Base-by-base conservation (phyloP, 225 moss, liverwort and hornwort species). In the Sphagnum tenellum region DNA sequence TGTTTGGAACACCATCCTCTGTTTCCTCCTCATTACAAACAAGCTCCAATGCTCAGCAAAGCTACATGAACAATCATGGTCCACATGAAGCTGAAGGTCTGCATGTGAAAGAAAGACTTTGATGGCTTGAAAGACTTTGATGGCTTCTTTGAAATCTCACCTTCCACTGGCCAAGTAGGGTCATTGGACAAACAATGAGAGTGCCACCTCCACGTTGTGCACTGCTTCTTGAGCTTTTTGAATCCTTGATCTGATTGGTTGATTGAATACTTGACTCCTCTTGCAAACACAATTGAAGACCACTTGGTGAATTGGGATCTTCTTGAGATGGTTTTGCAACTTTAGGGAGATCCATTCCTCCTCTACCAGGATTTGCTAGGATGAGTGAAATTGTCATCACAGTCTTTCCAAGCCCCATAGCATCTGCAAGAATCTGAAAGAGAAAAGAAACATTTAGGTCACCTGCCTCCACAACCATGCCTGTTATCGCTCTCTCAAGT, bases 351-450 rank as follows among this genome's bases (percentile, higher is more conserved):
- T 66, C 54, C 56, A 72, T 5, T 67, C 90, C 90, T 56, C 93
- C 90, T 79, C 66, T 81, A 46, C 88, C 88, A 75, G 81, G 86
- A 73, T 80, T 84, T 62, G 90, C 73, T 61, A 88, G 63, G 10
- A 94, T 66, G 49, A 85, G 70, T 61, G 93, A 78, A 72, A 94
- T 94, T 7, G 69, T 84, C 93, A 94, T 94, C 63, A 94, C 90
- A 9, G 93, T 94, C 66, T 94, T 94, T n/a, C 93, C 93, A 70
- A 94, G 72, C 52, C 90, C 93, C 90, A 94, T 94, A 11, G 93
- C 90, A 82, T 94, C 93, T 63, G 90, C 90, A 69, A 94, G 77
- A 71, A 94, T 94, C 93, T 93, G 93, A 50, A 13, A 29, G 29
- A 29, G 29, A 29, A 29, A 29, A 29, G 29, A 29, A 29, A 29